Evolutionary conservation across 192 early-diverging fungal genomes (phyloP), one percentile per base, ranked within the genome.

Genomic region (Spizellomyces sp.): DNA sequence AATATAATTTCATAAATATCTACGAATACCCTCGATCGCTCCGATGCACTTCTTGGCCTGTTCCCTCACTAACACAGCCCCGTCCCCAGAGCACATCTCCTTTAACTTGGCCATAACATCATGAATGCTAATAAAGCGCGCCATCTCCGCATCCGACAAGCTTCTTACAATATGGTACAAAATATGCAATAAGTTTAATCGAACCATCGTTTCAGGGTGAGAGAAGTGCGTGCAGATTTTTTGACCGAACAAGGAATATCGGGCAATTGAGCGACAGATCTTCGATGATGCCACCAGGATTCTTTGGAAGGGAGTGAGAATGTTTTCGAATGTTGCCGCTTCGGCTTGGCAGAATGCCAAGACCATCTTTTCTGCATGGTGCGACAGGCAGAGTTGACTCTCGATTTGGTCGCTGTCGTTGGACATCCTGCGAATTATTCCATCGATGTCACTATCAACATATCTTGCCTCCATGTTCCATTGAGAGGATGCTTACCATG

Each of bases 291-390:
- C 60, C 15, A 72, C 68, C 15, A 81, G 69, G 50, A 87, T 80
- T 27, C 79, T 83, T 48, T 86, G 78, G 42, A 88, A 67, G 6
- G 83, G 80, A 45, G 72, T 76, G 5, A 88, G 79, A 36, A 88
- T 78, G 41, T 80, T 85, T 69, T 86, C 85, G 56, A 88, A 86
- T 6, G 71, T 80, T 45, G 76, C 79, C 42, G 80, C 75, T n/a
- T 84, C 81, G 9, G 86, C 82, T 0, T 70, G 69, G 45, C 75
- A 52, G 67, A 86, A 81, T 0, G 81, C 77, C 19, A 76, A 65
- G 0, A 79, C 67, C 72, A 86, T 76, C 15, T 73, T 59, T 9
- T 77, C 66, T 4, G 17, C 14, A 4, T 12, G 14, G 17, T 54
- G 27, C 27, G 27, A 36, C 27, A 36, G 3, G 27, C 27, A 36